Evolutionary conservation across 495 filamentous ascomycete genomes (phyloP), one percentile per base, ranked within the genome.

Genomic region (Podospora comata): DNA sequence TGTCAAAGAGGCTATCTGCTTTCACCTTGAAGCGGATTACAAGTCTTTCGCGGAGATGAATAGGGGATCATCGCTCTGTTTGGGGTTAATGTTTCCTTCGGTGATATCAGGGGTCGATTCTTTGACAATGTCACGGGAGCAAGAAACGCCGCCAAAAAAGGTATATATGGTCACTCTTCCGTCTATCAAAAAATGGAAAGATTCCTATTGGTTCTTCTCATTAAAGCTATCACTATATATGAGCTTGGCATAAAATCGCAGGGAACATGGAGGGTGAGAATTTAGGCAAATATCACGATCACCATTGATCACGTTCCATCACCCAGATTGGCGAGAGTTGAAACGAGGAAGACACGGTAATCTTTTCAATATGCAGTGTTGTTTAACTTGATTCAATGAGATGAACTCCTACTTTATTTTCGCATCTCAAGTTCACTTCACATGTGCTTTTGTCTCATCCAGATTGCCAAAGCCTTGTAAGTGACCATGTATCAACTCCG

Each of bases 221-320:
- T 5, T 48, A 2, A 11, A 18, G 39, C 2, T 48, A 48, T 18
- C 39, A 48, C 9, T 11, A 48, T 48, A 48, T 13, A 48, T 48
- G 39, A 48, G 39, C 39, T 48, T 48, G 39, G 39, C 39, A 48
- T 48, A 48, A 48, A 11, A 16, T 48, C 39, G 39, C 39, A 48
- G 39, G 39, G 39, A 48, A 48, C 0, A 48, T 18, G 1, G 13
- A 48, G 39, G 39, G 15, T 16, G 39, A 2, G 39, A 28, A 68
- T 68, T 68, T 68, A 68, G 66, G 54, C 66, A 68, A 68, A 68
- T 68, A 48, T 9, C 54, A 6, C 5, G 1, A 18, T 32, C 7
- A 34, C 60, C 66, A 60, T n/a, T 60, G 19, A n/a, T 5, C 55
- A 58, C 23, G 55, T 58, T 26, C 55, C 55, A 58, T 58, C 5